These are phyloP conservation scores for Trametes sanguinea DNA, from an alignment of 768 basidiomycete genomes.

Conservation along the genomic window DNA sequence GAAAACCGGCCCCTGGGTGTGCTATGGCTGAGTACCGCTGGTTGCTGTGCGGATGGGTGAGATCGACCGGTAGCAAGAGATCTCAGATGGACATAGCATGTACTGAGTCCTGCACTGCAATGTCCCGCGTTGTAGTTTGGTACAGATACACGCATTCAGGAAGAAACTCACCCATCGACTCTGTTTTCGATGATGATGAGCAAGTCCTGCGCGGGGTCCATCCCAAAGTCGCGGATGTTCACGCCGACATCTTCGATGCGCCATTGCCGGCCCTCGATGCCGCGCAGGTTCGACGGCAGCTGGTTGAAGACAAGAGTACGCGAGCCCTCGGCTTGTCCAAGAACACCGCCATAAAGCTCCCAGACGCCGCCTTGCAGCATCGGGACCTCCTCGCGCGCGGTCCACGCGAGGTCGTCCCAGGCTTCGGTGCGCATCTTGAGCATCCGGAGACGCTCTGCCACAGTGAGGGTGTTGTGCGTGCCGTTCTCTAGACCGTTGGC, in stretches of 20 bases:
- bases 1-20: slow-evolving; percentile 23
- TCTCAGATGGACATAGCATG: slow-evolving; percentile 40
- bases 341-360: slow-evolving; percentile 60
- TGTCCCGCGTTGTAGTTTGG: not conserved
- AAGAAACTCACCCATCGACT: slow-evolving; percentile 4
- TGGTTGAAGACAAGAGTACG: slow-evolving; percentile 44
- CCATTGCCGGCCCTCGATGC: slow-evolving; percentile 52
- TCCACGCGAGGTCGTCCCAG: slow-evolving; percentile 23
- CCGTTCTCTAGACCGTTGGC: slow-evolving; percentile 46
- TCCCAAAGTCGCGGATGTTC: slow-evolving; percentile 54
- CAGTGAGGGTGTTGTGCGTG: slow-evolving; percentile 29
- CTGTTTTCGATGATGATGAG: slow-evolving; percentile 50
- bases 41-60: slow-evolving; percentile 46
- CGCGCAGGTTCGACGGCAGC: slow-evolving; percentile 51
- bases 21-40: slow-evolving; percentile 33
- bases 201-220: slow-evolving; percentile 71
- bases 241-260: slow-evolving; percentile 36
- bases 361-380: slow-evolving; percentile 51
- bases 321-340: slow-evolving; percentile 43
- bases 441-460: slow-evolving; percentile 39
- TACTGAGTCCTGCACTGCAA: not conserved
- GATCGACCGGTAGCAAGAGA: slow-evolving; percentile 45
- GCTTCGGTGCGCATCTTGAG: slow-evolving; percentile 36
- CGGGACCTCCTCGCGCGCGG: slow-evolving; percentile 28
- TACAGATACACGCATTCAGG: too few relatives aligned